Percentiles rank a stretch among this genome's conserved stretches.
These are phyloP conservation scores for Linderina pennispora DNA, from an alignment of 192 early-diverging fungal species.

Conservation along the genomic window DNA sequence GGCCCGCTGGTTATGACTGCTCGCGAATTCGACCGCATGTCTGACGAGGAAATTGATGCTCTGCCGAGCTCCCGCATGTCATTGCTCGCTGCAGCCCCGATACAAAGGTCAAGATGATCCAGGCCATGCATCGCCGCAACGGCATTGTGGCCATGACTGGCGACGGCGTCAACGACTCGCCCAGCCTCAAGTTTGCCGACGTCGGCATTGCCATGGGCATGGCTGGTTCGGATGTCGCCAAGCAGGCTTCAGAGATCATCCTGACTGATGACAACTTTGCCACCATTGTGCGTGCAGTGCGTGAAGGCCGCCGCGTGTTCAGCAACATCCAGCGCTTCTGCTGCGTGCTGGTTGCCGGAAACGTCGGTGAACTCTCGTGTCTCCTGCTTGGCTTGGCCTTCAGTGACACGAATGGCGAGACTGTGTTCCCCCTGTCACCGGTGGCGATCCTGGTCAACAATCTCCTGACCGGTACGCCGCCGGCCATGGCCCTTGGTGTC, in stretches of 20 bases:
- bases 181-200: conserved; percentile 70
- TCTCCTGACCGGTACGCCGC: conserved; percentile 73
- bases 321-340: conserved; percentile 70
- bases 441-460: conserved; percentile 78
- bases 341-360: conserved; percentile 65
- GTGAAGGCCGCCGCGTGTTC: conserved; percentile 76
- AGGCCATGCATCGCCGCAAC: conserved; percentile 74
- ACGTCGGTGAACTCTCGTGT: conserved; percentile 70
- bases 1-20: conserved; percentile 73
- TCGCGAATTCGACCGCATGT: conserved; percentile 74
- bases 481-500: conserved; percentile 71
- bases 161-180: conserved; percentile 80
- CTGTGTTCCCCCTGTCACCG: conserved; percentile 72
- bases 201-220: conserved; percentile 70
- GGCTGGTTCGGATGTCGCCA: conserved; percentile 69
- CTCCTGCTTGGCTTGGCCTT: conserved; percentile 70
- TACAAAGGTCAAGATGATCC: conserved; percentile 96
- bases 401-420: conserved; percentile 49
- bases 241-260: conserved; percentile 84
- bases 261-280: conserved; percentile 78
- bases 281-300: conserved; percentile 70
- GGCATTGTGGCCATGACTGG: conserved; percentile 88
- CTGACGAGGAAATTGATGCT: conserved; percentile 75
- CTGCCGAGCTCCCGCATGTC: conserved; percentile 77
- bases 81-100: conserved; percentile 93